These are phyloP conservation scores for Beauveria australis DNA, from an alignment of 2,329 filamentous ascomycete species.

Conservation along the genomic window DNA sequence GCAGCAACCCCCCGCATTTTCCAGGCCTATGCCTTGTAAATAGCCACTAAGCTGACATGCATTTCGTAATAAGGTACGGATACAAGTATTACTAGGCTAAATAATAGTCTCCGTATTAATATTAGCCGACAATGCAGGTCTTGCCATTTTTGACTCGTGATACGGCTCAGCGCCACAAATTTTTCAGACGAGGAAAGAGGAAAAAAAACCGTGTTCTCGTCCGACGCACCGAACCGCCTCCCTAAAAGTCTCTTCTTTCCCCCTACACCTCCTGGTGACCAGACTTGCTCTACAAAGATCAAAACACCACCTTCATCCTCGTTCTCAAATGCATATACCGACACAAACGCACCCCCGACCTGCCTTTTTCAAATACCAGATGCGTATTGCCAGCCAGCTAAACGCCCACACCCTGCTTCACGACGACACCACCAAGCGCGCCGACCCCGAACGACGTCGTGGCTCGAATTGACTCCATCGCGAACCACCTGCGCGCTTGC, in stretches of 20 bases:
- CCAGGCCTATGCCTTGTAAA: too few relatives aligned
- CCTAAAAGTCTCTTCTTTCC: slow-evolving; percentile 6
- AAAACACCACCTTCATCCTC: slow-evolving; percentile 11
- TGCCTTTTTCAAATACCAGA: slow-evolving; percentile 48
- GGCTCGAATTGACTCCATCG: slow-evolving; percentile 35
- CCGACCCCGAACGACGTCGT: slow-evolving; percentile 52
- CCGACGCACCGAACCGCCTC: not conserved
- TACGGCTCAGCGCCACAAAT: not conserved
- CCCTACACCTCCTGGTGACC: slow-evolving; percentile 22
- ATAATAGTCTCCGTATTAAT: not conserved
- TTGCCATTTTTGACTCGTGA: slow-evolving; percentile 1
- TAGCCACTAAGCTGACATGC: too few relatives aligned
- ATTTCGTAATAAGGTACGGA: too few relatives aligned
- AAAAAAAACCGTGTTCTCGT: slow-evolving; percentile 5
- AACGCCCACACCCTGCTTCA: slow-evolving; percentile 34
- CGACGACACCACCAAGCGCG: slow-evolving; percentile 43
- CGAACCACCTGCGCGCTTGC: slow-evolving; percentile 9
- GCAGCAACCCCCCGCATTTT: too few relatives aligned
- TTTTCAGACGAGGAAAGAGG: not conserved
- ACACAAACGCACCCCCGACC: slow-evolving; percentile 34
- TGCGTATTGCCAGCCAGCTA: slow-evolving; percentile 45
- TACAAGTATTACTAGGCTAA: too few relatives aligned
- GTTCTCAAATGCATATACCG: slow-evolving; percentile 49
- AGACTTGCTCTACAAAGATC: not conserved
- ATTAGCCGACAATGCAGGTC: not conserved